These are phyloP conservation scores for Abrus precatorius DNA, from an alignment of 306 rosid genomes.

Conservation along the genomic window DNA sequence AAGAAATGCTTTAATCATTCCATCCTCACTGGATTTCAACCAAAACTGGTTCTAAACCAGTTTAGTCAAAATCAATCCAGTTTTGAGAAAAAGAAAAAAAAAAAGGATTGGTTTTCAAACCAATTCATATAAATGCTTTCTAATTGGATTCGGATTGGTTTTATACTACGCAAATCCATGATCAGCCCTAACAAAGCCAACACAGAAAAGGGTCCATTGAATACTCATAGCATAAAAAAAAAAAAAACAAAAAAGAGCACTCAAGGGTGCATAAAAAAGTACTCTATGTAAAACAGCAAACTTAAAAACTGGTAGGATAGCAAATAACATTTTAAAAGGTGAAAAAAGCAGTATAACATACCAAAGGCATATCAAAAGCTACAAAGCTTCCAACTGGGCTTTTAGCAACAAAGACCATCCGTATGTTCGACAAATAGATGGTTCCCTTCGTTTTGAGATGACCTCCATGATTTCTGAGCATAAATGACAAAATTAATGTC, in stretches of 20 bases:
- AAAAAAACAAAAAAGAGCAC: not conserved
- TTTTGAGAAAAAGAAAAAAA: no score
- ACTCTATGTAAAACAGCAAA: not conserved
- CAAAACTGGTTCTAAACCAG: no score
- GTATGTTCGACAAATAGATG: slow-evolving; percentile 85
- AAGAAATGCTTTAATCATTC: no score
- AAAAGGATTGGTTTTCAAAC: no score
- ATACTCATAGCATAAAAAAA: slow-evolving; percentile 21
- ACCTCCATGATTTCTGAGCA: slow-evolving; percentile 68
- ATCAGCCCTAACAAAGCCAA: not conserved
- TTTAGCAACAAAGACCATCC: slow-evolving; percentile 90
- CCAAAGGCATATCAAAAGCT: slow-evolving; percentile 98
- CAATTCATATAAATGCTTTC: no score
- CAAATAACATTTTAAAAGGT: not conserved
- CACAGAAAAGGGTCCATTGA: slow-evolving; percentile 8
- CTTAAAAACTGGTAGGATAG: not conserved
- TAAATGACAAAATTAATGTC: slow-evolving; percentile 18
- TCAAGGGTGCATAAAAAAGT: not conserved
- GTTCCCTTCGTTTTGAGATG: slow-evolving; percentile 82
- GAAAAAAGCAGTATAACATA: slow-evolving; percentile 52
- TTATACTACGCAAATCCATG: no score
- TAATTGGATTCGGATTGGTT: no score
- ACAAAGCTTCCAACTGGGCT: slow-evolving; percentile 62
- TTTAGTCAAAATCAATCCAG: no score
- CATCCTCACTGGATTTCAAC: no score